Base-by-base conservation (phyloP, 176 grass and related monocot species). In the Microstegium vimineum region DNA sequence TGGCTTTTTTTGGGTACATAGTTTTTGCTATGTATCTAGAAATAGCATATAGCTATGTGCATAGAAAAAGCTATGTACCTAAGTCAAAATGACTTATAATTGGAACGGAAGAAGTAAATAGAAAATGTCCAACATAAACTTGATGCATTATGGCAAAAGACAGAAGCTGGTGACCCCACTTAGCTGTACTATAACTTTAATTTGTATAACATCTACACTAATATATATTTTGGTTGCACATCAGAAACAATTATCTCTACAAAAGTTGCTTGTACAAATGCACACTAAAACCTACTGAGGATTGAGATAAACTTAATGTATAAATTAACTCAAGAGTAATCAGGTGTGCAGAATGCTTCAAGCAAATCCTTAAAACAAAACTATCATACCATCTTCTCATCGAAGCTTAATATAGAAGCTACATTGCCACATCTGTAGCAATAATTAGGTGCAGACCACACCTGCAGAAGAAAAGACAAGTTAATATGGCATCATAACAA, bases 351-450 rank as follows among this genome's bases (percentile, higher is more conserved):
- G 2, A 73, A 72, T n/a, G 70, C 62, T 36, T 23, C 30, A 27
- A 75, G 26, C 22, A 82, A 60, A 82, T 81, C 1, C 47, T 68
- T 27, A 11, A 30, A 69, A 69, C 1, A n/a, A 18, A 75, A 40
- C 28, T 62, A 66, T 41, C 86, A 62, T 95, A 95, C 95, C 95
- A 98, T 98, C 65, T 90, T 95, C 40, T 98, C 92, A 59, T 89
- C 91, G 82, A 98, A 98, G 89, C 95, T 98, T 70, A 98, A 83
- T 86, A 98, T 98, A 54, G 95, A 98, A 80, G 95, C 95, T 18
- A 98, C 95, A 87, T 95, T 98, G 62, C 95, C 95, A 82, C 95
- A 98, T 88, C 95, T 93, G 85, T 98, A 98, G 62, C 95, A 98
- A 83, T 98, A 98, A 95, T 98, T 98, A 74, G 95, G 95, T 8